A percentile compares a stretch with the other conserved stretches of the same genome.
These are phyloP conservation scores for Adansonia digitata DNA, from an alignment of 345 rosid genomes.

Conservation along the genomic window DNA sequence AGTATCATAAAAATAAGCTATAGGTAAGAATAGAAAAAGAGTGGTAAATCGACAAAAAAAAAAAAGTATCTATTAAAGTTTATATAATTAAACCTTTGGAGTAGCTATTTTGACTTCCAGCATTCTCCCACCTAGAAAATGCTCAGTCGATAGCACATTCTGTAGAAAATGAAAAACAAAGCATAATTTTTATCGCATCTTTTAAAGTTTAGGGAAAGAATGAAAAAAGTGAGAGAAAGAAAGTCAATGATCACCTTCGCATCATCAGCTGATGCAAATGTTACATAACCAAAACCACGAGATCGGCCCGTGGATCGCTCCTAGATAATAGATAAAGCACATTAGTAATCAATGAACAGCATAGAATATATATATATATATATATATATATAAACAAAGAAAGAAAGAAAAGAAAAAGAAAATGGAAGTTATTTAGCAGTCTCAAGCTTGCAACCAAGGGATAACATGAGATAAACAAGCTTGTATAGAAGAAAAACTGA, in stretches of 20 bases:
- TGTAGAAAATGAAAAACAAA: conserved; percentile 26
- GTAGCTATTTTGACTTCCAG: conserved; percentile 92
- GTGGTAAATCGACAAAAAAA: not conserved
- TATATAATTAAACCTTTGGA: conserved; percentile 63
- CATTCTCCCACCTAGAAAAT: conserved; percentile 79
- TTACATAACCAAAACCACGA: conserved; percentile 97
- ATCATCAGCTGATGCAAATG: conserved; percentile 72
- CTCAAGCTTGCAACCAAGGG: not conserved
- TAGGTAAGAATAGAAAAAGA: not conserved
- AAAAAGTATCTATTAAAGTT: not conserved
- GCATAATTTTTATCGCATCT: not conserved
- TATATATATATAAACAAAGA: not conserved
- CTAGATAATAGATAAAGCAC: conserved; percentile 25
- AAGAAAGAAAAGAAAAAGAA: not conserved
- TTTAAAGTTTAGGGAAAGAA: not conserved
- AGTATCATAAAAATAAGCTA: conserved; percentile 6
- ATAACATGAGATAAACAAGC: not conserved
- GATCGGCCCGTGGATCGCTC: conserved; percentile 94
- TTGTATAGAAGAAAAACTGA: not conserved
- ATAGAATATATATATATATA: too few relatives aligned
- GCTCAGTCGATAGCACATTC: conserved; percentile 70
- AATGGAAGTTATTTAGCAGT: not conserved
- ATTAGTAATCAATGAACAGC: not conserved
- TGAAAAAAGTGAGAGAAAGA: not conserved
- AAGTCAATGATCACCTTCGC: conserved; percentile 49